A percentile compares a stretch with the other conserved stretches of the same genome.
These are phyloP conservation scores for Cyclotella choctawhatcheeana DNA, from an alignment of 108 stramenopile species.

Conservation along the genomic window DNA sequence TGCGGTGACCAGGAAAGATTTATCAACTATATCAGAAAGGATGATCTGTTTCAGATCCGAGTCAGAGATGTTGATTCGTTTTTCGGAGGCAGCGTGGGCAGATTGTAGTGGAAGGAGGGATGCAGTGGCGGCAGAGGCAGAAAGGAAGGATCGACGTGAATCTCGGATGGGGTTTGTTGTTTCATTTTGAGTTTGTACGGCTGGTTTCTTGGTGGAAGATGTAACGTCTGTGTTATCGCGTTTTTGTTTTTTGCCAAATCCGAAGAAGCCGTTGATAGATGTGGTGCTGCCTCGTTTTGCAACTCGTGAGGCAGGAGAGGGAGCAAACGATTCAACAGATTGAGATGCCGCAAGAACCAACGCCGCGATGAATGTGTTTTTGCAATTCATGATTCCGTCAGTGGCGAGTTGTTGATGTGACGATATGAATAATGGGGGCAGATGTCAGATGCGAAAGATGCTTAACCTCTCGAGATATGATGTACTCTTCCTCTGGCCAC, in stretches of 20 bases:
- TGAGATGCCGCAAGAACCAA: neutral
- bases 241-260: no score
- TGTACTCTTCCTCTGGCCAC: no score
- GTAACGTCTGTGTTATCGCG: neutral
- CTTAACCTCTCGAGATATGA: no score
- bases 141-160: conserved; percentile 35
- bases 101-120: conserved; percentile 30
- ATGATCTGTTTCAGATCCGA: conserved; percentile 66
- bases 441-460: no score
- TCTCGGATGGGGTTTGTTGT: neutral
- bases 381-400: conserved; percentile 7
- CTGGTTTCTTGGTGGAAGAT: neutral
- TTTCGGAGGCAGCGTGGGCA: conserved; percentile 31
- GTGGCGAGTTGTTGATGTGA: no score
- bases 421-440: no score
- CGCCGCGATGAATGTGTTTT: neutral
- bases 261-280: conserved; percentile 1
- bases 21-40: conserved; percentile 63
- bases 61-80: conserved; percentile 59
- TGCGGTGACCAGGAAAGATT: conserved; percentile 76
- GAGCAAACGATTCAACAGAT: neutral
- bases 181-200: neutral
- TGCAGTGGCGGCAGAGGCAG: conserved; percentile 33
- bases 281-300: neutral
- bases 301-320: neutral